Percentiles rank a stretch among this genome's conserved stretches.
phyloP scores from a whole-genome alignment of 768 basidiomycete species.

The Amanita thiersii region DNA sequence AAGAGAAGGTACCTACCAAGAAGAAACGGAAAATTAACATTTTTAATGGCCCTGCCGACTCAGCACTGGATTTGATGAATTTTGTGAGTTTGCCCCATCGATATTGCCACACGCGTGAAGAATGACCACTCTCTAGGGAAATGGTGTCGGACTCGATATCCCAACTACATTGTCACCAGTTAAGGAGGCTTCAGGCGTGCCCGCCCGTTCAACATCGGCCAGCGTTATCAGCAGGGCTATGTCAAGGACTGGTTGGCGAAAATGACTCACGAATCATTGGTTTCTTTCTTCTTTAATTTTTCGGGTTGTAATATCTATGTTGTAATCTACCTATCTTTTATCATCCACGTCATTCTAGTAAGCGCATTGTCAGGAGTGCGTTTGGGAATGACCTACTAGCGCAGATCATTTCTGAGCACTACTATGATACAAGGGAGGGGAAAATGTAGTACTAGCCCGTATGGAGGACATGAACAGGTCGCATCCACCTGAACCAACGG shows the following conservation, averaged over 20 bases:
- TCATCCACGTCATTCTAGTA: too few species aligned
- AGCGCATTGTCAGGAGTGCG: too few species aligned
- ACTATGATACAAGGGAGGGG: too few species aligned
- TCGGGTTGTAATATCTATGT: neutral
- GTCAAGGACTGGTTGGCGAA: neutral
- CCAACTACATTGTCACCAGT: conserved; percentile 63
- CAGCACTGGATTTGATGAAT: conserved; percentile 37
- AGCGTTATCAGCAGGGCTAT: conserved; percentile 15
- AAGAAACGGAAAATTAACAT: conserved; percentile 67
- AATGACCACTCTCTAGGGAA: conserved; percentile 16
- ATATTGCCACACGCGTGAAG: conserved; percentile 4
- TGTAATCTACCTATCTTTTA: too few species aligned
- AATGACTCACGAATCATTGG: neutral
- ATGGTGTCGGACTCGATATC: conserved; percentile 44
- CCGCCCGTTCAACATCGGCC: conserved; percentile 32
- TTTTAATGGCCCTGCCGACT: conserved; percentile 33
- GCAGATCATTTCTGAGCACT: too few species aligned
- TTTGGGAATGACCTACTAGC: too few species aligned
- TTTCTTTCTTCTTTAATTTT: neutral
- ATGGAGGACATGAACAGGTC: too few species aligned
- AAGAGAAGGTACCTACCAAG: conserved; percentile 31
- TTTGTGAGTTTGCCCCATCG: conserved; percentile 14
- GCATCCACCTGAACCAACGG: too few species aligned
- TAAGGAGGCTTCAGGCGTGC: conserved; percentile 44
- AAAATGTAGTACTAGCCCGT: too few species aligned